A percentile compares a stretch with the other conserved stretches of the same genome.
These are phyloP conservation scores for Aureobasidium sp. DNA, from an alignment of 2,329 filamentous ascomycete species.

Conservation along the genomic window DNA sequence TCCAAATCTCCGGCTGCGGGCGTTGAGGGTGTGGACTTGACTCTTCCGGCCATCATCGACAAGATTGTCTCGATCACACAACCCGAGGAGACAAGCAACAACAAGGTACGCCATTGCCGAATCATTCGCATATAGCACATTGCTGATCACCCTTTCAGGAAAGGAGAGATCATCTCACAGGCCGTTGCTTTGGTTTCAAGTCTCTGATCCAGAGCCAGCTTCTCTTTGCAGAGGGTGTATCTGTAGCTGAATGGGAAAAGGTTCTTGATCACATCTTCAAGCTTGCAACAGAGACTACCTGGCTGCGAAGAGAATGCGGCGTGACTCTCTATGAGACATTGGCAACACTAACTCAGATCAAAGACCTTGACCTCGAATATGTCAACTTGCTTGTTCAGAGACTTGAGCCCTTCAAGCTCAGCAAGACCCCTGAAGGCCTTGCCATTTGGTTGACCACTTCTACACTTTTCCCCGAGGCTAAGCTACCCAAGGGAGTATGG, in stretches of 20 bases:
- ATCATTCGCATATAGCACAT: background rate
- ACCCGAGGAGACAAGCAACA: slow-evolving; percentile 35
- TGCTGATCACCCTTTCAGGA: slow-evolving; percentile 51
- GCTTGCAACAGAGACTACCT: slow-evolving; percentile 72
- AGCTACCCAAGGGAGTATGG: slow-evolving; percentile 65
- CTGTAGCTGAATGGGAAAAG: slow-evolving; percentile 50
- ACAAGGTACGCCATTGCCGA: slow-evolving; percentile 33
- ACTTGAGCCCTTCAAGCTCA: slow-evolving; percentile 45
- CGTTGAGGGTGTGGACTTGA: slow-evolving; percentile 1
- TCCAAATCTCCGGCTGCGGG: slow-evolving; percentile 25
- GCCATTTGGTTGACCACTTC: slow-evolving; percentile 74
- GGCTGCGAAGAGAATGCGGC: slow-evolving; percentile 82
- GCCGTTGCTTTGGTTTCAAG: slow-evolving; percentile 78
- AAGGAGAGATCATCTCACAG: slow-evolving; percentile 75
- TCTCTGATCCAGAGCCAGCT: slow-evolving; percentile 73
- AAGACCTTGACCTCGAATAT: slow-evolving; percentile 10
- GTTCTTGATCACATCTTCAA: slow-evolving; percentile 66
- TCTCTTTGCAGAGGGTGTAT: slow-evolving; percentile 50
- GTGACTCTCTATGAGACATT: slow-evolving; percentile 70
- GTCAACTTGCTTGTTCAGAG: slow-evolving; percentile 19
- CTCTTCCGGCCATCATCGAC: slow-evolving; percentile 31
- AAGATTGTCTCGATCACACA: slow-evolving; percentile 45
- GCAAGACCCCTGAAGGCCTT: slow-evolving; percentile 78
- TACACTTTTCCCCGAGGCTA: slow-evolving; percentile 51
- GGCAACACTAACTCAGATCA: slow-evolving; percentile 13